Base-by-base conservation (phyloP, 306 rosid species). In the Vachellia pachyceras region DNA sequence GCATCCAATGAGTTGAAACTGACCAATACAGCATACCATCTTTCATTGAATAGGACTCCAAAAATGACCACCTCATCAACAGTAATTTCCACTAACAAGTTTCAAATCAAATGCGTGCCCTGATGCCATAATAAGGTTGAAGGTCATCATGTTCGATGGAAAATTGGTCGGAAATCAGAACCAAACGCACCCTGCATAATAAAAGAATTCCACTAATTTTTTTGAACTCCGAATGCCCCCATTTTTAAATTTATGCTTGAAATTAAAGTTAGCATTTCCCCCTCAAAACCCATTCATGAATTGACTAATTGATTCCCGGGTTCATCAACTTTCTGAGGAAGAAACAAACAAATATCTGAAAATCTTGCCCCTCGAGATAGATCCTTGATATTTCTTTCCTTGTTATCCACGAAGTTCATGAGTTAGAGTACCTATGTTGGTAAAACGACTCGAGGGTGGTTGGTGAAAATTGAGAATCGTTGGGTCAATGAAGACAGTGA, bases 381-480 rank as follows among this genome's bases (percentile, higher is more conserved):
- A 17, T 20, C 25, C 9, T 2, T 7, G 6, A 0, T 7, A 52
- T 54, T 54, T 49, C 3, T 49, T 60, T 82, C 47, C 23, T 11
- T 33, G 47, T 15, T 65, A 35, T 20, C 33, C 45, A 20, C 13
- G 77, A 82, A n/a, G 78, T 63, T 57, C 18, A 35, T 50, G 63
- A 49, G 47, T 14, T 39, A 44, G 61, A 8, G 9, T 23, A 5
- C n/a, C 68, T 44, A 9, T 58, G 15, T 9, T 72, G 75, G 74
- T 11, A 77, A 63, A 72, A 37, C 82, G 49, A 78, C 77, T 73
- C 67, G 35, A 73, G 80, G 49, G 76, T 79, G 77, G 55, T 66
- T 45, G 80, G 64, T 69, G 74, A 69, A 42, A 69, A 36, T 37
- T 35, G 46, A 33, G 73, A 41, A n/a, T 10, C 29, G 47, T 69